phyloP scores from a whole-genome alignment of 768 basidiomycete genomes.

The Auriscalpium vulgare region DNA sequence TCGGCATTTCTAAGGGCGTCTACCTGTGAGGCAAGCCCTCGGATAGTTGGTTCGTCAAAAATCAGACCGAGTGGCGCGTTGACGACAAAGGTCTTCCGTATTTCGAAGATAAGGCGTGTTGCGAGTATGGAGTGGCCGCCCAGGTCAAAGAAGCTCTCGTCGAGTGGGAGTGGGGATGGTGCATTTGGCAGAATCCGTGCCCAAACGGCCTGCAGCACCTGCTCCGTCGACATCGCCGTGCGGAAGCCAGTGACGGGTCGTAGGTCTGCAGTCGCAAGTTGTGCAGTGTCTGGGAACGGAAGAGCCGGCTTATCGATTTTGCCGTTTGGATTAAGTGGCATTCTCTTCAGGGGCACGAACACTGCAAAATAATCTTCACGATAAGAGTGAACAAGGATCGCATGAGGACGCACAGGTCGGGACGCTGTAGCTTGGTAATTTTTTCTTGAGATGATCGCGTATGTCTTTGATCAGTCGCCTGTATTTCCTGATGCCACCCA shows the following conservation, averaged over 20 bases:
- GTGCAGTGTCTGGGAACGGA: slow-evolving; percentile 95
- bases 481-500: slow-evolving; percentile 78
- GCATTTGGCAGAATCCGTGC: slow-evolving; percentile 68
- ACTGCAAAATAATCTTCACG: slow-evolving; percentile 36
- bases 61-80: slow-evolving; percentile 88
- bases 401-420: slow-evolving; percentile 61
- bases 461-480: slow-evolving; percentile 87
- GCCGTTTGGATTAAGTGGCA: slow-evolving; percentile 98
- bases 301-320: slow-evolving; percentile 98
- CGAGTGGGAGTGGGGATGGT: slow-evolving; percentile 68
- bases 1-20: slow-evolving; percentile 73
- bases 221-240: slow-evolving; percentile 60
- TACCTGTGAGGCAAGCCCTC: slow-evolving; percentile 65
- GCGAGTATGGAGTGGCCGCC: slow-evolving; percentile 98
- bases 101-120: slow-evolving; percentile 93
- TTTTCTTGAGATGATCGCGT: slow-evolving; percentile 92
- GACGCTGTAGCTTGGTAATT: slow-evolving; percentile 89
- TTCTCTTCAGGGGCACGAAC: slow-evolving; percentile 87
- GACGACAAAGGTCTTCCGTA: slow-evolving; percentile 85
- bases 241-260: slow-evolving; percentile 24
- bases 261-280: slow-evolving; percentile 41
- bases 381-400: slow-evolving; percentile 3
- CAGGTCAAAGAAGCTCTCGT: slow-evolving; percentile 97
- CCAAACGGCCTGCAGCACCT: slow-evolving; percentile 84
- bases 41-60: slow-evolving; percentile 85